Evolutionary conservation across 352 stramenopile species (phyloP).

Genomic region (Phytopythium kandeliae): DNA sequence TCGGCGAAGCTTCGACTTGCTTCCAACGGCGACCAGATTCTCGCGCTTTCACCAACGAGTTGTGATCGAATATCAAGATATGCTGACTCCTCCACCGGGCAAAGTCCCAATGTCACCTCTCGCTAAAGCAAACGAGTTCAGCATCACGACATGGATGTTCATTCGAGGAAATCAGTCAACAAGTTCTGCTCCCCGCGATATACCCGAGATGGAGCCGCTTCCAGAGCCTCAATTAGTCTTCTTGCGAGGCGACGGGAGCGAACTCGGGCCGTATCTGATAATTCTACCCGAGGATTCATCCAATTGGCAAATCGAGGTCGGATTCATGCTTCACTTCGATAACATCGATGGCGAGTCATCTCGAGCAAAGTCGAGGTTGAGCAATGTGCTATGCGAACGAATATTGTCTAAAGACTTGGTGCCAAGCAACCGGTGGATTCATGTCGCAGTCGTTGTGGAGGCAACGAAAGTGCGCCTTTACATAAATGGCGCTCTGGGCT

Average conservation of each 20-base stretch:
- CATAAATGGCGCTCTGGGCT: conserved; percentile 86
- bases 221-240: conserved; percentile 57
- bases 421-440: conserved; percentile 62
- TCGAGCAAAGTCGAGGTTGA: neutral
- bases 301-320: conserved; percentile 60
- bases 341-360: neutral
- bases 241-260: conserved; percentile 50
- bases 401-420: conserved; percentile 73
- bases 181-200: neutral
- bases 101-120: conserved; percentile 42
- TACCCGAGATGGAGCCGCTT: neutral
- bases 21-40: conserved; percentile 49
- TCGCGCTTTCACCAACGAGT: conserved; percentile 49
- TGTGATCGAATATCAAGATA: conserved; percentile 47
- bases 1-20: conserved; percentile 69
- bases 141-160: conserved; percentile 84
- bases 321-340: conserved; percentile 20
- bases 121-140: conserved; percentile 77
- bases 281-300: conserved; percentile 32
- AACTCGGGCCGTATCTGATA: conserved; percentile 62
- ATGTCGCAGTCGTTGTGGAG: conserved; percentile 86
- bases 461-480: conserved; percentile 85
- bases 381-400: conserved; percentile 33
- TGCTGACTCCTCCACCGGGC: conserved; percentile 22
- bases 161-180: conserved; percentile 13